A percentile compares a stretch with the other conserved stretches of the same genome.
Evolutionary conservation across 2,329 filamentous ascomycete genomes (phyloP).

Genomic region (Stagonosporopsis vannaccii): DNA sequence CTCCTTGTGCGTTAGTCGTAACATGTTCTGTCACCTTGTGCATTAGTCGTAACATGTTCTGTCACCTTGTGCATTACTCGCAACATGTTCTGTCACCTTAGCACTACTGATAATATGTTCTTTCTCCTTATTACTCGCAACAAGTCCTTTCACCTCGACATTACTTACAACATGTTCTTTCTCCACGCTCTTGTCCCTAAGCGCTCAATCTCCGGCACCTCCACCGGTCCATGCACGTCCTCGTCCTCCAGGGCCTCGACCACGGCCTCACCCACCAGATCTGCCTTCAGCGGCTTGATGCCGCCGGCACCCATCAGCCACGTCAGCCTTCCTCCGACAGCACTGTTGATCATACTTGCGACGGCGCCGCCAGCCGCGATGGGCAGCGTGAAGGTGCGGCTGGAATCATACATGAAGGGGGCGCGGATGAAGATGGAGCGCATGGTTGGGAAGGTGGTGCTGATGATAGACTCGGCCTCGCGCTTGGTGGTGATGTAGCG

Average conservation of each 20-base stretch:
- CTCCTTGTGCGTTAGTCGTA: too few relatives aligned
- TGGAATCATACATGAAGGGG: slow-evolving; percentile 88
- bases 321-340: slow-evolving; percentile 78
- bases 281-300: slow-evolving; percentile 85
- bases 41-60: too few relatives aligned
- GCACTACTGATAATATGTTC: too few relatives aligned
- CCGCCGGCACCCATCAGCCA: slow-evolving; percentile 82
- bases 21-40: too few relatives aligned
- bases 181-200: slow-evolving; percentile 86
- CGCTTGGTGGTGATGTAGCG: slow-evolving; percentile 92
- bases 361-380: slow-evolving; percentile 80
- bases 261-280: slow-evolving; percentile 85
- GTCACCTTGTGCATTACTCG: too few relatives aligned
- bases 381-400: slow-evolving; percentile 80
- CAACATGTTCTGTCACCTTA: too few relatives aligned
- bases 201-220: slow-evolving; percentile 79
- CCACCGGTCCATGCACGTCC: slow-evolving; percentile 74
- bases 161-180: slow-evolving; percentile 74
- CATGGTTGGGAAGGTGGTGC: slow-evolving; percentile 74
- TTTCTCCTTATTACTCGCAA: too few relatives aligned
- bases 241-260: slow-evolving; percentile 85
- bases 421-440: slow-evolving; percentile 83
- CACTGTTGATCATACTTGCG: slow-evolving; percentile 76
- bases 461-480: slow-evolving; percentile 82
- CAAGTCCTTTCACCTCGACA: too few relatives aligned